phyloP scores from a whole-genome alignment of 495 filamentous ascomycete species.

The Aspergillus nidulans region DNA sequence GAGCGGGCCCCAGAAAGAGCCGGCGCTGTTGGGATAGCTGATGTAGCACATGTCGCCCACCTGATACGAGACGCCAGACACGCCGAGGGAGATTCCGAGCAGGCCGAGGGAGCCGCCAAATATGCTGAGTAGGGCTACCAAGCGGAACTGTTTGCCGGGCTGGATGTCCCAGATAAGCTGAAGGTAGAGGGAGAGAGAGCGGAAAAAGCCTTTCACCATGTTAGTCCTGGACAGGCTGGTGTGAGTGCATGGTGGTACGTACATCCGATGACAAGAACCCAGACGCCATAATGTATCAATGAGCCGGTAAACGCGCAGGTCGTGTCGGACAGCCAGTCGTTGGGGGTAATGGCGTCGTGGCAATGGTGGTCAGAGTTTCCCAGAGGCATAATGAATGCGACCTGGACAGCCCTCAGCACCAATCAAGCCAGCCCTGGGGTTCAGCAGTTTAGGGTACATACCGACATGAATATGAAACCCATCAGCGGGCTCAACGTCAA shows the following conservation, averaged over 20 bases:
- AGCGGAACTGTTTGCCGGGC: constrained; percentile 74
- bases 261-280: constrained; percentile 68
- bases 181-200: constrained; percentile 78
- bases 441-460: constrained; percentile 22
- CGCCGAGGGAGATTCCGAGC: constrained; percentile 26
- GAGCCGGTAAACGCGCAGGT: constrained; percentile 74
- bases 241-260: constrained; percentile 13
- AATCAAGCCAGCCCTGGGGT: background rate
- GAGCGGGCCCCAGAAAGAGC: constrained; percentile 77
- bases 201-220: constrained; percentile 54
- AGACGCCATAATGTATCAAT: constrained; percentile 70
- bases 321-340: constrained; percentile 69
- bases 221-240: background rate
- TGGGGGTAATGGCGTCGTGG: constrained; percentile 73
- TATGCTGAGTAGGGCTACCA: constrained; percentile 57
- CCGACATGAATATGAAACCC: constrained; percentile 34
- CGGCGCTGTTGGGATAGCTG: constrained; percentile 66
- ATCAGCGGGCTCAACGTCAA: constrained; percentile 47
- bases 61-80: constrained; percentile 80
- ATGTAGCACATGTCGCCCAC: constrained; percentile 79
- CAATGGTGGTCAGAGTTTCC: constrained; percentile 66
- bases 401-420: background rate
- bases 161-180: constrained; percentile 87
- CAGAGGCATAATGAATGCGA: constrained; percentile 73
- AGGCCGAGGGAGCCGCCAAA: constrained; percentile 62